A percentile compares a stretch with the other conserved stretches of the same genome.
These are phyloP conservation scores for Puccinia novopanici DNA, from an alignment of 1,284 basidiomycete genomes.

Conservation along the genomic window DNA sequence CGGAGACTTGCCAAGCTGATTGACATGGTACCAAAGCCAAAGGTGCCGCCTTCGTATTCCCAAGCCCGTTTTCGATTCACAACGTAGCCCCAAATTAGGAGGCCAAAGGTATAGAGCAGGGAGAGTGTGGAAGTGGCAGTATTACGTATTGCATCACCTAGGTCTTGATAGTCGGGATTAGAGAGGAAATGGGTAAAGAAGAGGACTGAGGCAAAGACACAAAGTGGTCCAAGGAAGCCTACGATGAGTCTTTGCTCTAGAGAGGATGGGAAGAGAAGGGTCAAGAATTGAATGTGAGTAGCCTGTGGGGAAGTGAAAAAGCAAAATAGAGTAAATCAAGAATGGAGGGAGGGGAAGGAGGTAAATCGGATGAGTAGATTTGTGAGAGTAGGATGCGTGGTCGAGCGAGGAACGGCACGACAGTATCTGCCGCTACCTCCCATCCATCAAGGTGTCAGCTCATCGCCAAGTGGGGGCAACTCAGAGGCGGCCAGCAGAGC, in stretches of 20 bases:
- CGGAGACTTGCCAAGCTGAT: conserved; percentile 74
- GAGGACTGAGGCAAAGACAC: conserved; percentile 61
- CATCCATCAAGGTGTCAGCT: too few species aligned
- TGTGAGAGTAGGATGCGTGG: too few species aligned
- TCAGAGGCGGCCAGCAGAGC: too few species aligned
- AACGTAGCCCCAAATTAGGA: conserved; percentile 88
- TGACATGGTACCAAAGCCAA: conserved; percentile 83
- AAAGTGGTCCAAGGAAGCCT: conserved; percentile 65
- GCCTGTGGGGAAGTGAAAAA: conserved; percentile 64
- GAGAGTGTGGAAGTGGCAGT: conserved; percentile 94
- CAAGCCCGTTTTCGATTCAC: conserved; percentile 89
- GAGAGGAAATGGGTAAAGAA: conserved; percentile 74
- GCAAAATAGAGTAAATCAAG: conserved; percentile 24
- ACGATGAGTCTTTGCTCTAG: conserved; percentile 87
- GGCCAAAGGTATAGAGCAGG: conserved; percentile 83
- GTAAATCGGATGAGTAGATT: too few species aligned
- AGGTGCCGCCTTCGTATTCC: conserved; percentile 77
- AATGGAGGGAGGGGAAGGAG: too few species aligned
- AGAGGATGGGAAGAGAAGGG: conserved; percentile 89
- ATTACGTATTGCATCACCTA: conserved; percentile 81
- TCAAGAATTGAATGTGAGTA: conserved; percentile 97
- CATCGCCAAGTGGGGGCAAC: too few species aligned
- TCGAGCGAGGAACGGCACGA: too few species aligned
- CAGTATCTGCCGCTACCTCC: too few species aligned
- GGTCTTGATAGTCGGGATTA: conserved; percentile 63